phyloP scores from a whole-genome alignment of 2,329 filamentous ascomycete genomes.

The Phoma herbarum region DNA sequence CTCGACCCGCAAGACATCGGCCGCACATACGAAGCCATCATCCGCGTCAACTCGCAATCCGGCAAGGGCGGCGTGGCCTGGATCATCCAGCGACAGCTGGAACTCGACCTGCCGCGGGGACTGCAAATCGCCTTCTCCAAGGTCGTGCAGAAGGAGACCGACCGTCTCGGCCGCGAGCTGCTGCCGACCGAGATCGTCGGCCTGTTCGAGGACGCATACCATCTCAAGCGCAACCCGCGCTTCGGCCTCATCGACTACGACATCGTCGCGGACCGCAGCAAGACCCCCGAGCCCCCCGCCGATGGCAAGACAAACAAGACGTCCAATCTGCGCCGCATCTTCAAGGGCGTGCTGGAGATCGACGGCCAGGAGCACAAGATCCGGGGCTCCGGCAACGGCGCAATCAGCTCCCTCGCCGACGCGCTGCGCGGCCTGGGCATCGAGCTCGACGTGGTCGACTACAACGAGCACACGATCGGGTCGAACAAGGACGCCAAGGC shows the following conservation, averaged over 20 bases:
- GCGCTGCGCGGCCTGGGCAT: slow-evolving; percentile 82
- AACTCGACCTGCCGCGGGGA: slow-evolving; percentile 91
- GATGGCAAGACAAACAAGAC: slow-evolving; percentile 78
- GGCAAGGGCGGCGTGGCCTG: slow-evolving; percentile 95
- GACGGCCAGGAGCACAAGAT: slow-evolving; percentile 82
- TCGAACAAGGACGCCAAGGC: slow-evolving; percentile 84
- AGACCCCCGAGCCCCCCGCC: slow-evolving; percentile 73
- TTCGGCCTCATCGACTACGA: slow-evolving; percentile 92
- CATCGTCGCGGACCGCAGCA: slow-evolving; percentile 83
- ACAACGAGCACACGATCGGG: slow-evolving; percentile 95
- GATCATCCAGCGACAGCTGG: slow-evolving; percentile 88
- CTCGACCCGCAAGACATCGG: slow-evolving; percentile 94
- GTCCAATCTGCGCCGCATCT: slow-evolving; percentile 79
- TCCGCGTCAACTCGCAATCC: slow-evolving; percentile 95
- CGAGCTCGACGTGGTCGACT: slow-evolving; percentile 89
- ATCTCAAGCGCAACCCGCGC: slow-evolving; percentile 80
- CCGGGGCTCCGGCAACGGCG: slow-evolving; percentile 84
- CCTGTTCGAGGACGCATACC: slow-evolving; percentile 90
- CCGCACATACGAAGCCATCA: slow-evolving; percentile 96
- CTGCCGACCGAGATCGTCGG: slow-evolving; percentile 82
- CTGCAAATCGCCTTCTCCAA: slow-evolving; percentile 91
- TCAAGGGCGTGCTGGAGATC: slow-evolving; percentile 84
- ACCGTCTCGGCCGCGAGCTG: slow-evolving; percentile 83
- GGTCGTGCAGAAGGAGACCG: slow-evolving; percentile 83
- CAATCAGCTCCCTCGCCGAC: slow-evolving; percentile 86